Evolutionary conservation across 768 basidiomycete genomes (phyloP).

Genomic region (Russula compacta): DNA sequence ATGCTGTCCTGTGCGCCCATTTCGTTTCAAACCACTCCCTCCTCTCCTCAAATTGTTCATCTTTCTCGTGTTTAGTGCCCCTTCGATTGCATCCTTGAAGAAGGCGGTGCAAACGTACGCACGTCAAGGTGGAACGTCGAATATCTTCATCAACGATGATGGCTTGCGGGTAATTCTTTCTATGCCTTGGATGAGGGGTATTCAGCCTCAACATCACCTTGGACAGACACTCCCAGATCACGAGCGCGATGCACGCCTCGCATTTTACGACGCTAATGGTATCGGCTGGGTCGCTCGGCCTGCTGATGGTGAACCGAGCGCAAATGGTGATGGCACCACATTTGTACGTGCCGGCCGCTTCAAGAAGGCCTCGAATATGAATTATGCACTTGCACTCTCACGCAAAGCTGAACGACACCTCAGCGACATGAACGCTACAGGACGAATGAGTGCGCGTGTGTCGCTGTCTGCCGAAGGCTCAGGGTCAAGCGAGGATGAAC

Average conservation of each 20-base stretch:
- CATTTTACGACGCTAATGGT: slow-evolving; percentile 47
- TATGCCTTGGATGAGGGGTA: neutral
- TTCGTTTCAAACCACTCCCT: slow-evolving; percentile 5
- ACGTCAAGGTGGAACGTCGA: slow-evolving; percentile 52
- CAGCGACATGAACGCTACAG: slow-evolving; percentile 19
- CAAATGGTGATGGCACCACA: slow-evolving; percentile 32
- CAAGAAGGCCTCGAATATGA: slow-evolving; percentile 46
- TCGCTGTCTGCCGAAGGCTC: slow-evolving; percentile 23
- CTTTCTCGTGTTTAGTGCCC: slow-evolving; percentile 26
- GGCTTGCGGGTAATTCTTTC: slow-evolving; percentile 37
- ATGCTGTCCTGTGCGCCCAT: slow-evolving; percentile 37
- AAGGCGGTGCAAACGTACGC: slow-evolving; percentile 57
- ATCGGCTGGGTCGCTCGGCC: slow-evolving; percentile 57
- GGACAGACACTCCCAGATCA: slow-evolving; percentile 30
- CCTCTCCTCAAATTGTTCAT: neutral
- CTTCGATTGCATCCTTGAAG: slow-evolving; percentile 46
- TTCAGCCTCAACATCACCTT: neutral
- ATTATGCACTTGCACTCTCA: slow-evolving; percentile 32
- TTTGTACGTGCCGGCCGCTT: slow-evolving; percentile 39
- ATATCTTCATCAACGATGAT: slow-evolving; percentile 54
- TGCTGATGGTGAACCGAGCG: slow-evolving; percentile 32
- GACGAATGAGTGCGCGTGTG: slow-evolving; percentile 21
- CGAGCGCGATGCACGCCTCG: slow-evolving; percentile 39
- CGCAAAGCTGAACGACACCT: slow-evolving; percentile 31
- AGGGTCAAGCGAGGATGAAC: slow-evolving; percentile 19